These are phyloP conservation scores for Citrullus colocynthis DNA, from an alignment of 306 rosid species.

Conservation along the genomic window DNA sequence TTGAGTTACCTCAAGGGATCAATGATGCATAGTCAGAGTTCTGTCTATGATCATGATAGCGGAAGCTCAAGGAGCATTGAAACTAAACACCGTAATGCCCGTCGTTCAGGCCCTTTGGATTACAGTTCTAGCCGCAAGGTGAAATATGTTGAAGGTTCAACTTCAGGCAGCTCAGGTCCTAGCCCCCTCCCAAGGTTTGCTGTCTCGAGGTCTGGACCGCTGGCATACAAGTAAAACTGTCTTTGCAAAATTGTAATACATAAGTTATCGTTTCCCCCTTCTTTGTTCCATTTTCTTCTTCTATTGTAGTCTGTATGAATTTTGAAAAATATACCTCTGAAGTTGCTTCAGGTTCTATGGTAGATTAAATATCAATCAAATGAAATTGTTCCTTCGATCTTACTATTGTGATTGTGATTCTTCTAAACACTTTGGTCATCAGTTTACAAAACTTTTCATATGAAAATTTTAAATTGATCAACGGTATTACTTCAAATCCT, in stretches of 20 bases:
- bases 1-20: conserved; percentile 65
- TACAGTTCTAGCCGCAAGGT: conserved; percentile 60
- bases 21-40: conserved; percentile 49
- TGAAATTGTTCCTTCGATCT: neutral
- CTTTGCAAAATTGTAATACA: neutral
- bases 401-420: neutral
- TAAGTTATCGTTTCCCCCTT: neutral
- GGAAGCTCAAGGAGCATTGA: conserved; percentile 41
- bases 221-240: conserved; percentile 62
- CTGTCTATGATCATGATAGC: conserved; percentile 35
- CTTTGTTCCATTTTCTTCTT: neutral
- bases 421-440: neutral
- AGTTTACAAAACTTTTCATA: neutral
- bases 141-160: conserved; percentile 58
- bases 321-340: neutral
- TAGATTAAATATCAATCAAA: neutral
- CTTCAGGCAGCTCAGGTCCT: conserved; percentile 77
- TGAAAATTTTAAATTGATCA: neutral
- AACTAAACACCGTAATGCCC: conserved; percentile 36
- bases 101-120: conserved; percentile 91
- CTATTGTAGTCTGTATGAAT: neutral
- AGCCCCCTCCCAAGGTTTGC: conserved; percentile 97
- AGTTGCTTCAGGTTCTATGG: neutral
- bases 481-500: neutral
- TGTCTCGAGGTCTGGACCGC: conserved; percentile 91